Percentiles rank a stretch among this genome's conserved stretches.
Evolutionary conservation across 805 yeast genomes (phyloP).

Genomic region (Komagataella ulmi): DNA sequence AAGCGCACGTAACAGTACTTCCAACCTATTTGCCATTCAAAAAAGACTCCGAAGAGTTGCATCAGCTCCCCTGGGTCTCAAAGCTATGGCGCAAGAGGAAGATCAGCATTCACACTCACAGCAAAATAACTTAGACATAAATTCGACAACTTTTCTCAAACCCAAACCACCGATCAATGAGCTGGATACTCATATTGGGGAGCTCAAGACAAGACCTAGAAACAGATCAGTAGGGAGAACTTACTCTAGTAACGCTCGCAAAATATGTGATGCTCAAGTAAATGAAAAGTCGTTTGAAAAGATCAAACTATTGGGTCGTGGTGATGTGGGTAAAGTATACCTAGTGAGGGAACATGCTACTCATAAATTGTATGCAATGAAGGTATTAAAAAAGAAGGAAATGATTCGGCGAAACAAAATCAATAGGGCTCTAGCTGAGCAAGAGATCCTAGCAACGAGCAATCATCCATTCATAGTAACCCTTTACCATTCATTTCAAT

Average conservation of each 20-base stretch:
- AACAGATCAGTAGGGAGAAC: constrained; percentile 37
- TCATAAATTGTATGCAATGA: constrained; percentile 79
- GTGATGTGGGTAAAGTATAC: constrained; percentile 96
- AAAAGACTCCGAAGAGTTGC: constrained; percentile 59
- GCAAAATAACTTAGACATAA: neutral
- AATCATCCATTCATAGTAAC: constrained; percentile 97
- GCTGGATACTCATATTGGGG: constrained; percentile 22
- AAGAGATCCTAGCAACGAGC: constrained; percentile 87
- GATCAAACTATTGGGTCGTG: constrained; percentile 82
- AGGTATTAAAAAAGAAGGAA: constrained; percentile 77
- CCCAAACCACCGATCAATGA: constrained; percentile 6
- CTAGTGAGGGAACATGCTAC: constrained; percentile 74
- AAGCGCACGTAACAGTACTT: constrained; percentile 7
- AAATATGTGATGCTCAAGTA: constrained; percentile 66
- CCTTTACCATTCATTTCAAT: constrained; percentile 89
- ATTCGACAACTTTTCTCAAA: neutral
- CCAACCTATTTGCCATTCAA: constrained; percentile 12
- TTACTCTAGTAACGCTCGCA: constrained; percentile 65
- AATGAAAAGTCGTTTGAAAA: constrained; percentile 82
- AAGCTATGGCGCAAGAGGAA: constrained; percentile 15
- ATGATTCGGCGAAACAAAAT: constrained; percentile 93
- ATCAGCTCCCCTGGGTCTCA: constrained; percentile 64
- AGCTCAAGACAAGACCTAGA: constrained; percentile 23
- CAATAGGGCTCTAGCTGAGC: constrained; percentile 91
- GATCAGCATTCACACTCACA: constrained; percentile 3